Evolutionary conservation across 192 early-diverging fungal species (phyloP).

Genomic region (Anaeromyces robustus): DNA sequence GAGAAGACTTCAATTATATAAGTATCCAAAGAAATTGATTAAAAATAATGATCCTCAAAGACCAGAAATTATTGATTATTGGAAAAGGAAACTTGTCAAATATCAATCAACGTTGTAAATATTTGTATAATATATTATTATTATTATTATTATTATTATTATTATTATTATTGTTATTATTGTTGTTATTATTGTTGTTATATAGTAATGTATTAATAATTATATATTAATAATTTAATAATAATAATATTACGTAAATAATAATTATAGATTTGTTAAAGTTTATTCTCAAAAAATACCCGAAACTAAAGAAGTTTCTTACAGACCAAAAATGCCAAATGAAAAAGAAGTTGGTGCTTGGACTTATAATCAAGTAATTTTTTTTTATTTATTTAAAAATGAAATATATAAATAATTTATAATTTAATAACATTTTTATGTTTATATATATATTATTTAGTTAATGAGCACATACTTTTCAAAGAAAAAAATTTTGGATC

Average conservation of each 20-base stretch:
- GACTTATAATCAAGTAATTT: neutral
- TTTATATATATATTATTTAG: neutral
- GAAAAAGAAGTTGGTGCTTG: neutral
- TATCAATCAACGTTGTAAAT: neutral
- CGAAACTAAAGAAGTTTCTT: neutral
- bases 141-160: no score
- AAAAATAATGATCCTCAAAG: neutral
- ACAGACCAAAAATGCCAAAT: neutral
- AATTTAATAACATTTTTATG: no score
- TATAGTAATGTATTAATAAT: no score
- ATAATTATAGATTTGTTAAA: neutral
- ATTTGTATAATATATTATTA: no score
- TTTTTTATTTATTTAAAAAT: no score
- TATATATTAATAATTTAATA: no score
- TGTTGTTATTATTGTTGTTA: no score
- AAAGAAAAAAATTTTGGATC: neutral
- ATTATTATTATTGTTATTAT: no score
- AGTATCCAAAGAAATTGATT: constrained; percentile 7
- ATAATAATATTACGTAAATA: neutral
- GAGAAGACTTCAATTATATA: constrained; percentile 25
- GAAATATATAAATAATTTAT: no score
- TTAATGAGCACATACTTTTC: neutral
- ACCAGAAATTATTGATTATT: neutral
- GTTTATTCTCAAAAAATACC: neutral
- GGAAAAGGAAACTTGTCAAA: neutral